phyloP scores from a whole-genome alignment of 140 eudicot species.

The Oenanthe javanica region DNA sequence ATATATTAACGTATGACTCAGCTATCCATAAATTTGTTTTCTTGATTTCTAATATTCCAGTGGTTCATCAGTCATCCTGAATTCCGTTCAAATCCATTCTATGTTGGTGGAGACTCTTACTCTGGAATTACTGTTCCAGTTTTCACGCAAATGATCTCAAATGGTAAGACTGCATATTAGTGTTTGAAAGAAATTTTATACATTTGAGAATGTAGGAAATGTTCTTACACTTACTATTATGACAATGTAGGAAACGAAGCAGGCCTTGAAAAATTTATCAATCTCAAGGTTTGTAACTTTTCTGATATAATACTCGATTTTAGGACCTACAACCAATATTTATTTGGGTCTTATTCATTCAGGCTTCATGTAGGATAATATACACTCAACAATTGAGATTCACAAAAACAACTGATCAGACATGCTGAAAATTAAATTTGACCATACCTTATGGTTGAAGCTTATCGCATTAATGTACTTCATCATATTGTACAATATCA shows the following conservation, averaged over 20 bases:
- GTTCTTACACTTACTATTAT: background rate
- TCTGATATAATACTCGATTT: background rate
- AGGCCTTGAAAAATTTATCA: slow-evolving; percentile 24
- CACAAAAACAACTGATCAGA: background rate
- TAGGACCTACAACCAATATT: background rate
- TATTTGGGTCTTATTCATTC: background rate
- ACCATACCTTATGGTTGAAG: background rate
- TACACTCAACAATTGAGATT: background rate
- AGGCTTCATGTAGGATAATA: background rate
- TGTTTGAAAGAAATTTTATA: background rate
- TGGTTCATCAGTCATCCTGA: slow-evolving; percentile 41
- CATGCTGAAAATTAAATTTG: slow-evolving; percentile 1
- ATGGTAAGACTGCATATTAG: slow-evolving; percentile 21
- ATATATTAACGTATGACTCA: background rate
- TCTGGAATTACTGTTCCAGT: slow-evolving; percentile 37
- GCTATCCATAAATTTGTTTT: background rate
- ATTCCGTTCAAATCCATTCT: slow-evolving; percentile 34
- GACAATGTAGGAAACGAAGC: slow-evolving; percentile 42
- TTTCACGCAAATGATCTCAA: slow-evolving; percentile 37
- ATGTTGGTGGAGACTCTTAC: slow-evolving; percentile 53
- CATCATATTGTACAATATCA: background rate
- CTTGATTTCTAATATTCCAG: slow-evolving; percentile 15
- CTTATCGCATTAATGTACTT: background rate
- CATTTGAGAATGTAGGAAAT: background rate
- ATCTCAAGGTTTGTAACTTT: slow-evolving; percentile 37